phyloP scores from a whole-genome alignment of 371 early-diverging fungal species.

The Rhizomucor pusillus region DNA sequence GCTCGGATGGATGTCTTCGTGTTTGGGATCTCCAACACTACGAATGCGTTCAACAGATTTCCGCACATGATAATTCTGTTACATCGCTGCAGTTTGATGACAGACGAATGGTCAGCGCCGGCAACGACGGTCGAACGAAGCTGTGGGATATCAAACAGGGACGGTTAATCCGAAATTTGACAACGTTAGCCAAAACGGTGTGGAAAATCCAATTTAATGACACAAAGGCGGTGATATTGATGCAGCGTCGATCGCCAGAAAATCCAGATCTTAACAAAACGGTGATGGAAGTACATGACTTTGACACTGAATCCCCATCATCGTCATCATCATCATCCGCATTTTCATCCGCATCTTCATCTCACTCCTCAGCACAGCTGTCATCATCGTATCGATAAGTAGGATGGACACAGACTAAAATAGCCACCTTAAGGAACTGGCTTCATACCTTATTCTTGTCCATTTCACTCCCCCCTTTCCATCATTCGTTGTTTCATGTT shows the following conservation, averaged over 20 bases:
- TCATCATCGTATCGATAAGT: neutral
- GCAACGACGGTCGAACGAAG: slow-evolving; percentile 84
- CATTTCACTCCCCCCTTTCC: no score
- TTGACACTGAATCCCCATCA: slow-evolving; percentile 21
- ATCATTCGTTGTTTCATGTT: no score
- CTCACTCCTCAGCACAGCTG: neutral
- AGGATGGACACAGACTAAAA: slow-evolving; percentile 3
- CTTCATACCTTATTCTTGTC: no score
- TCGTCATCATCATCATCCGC: neutral
- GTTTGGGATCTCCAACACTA: slow-evolving; percentile 83
- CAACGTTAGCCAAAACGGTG: slow-evolving; percentile 55
- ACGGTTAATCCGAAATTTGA: slow-evolving; percentile 66
- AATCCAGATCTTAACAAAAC: slow-evolving; percentile 39
- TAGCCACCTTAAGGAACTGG: no score
- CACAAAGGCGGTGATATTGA: slow-evolving; percentile 59
- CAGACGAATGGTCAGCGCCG: slow-evolving; percentile 78
- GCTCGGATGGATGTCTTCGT: slow-evolving; percentile 84
- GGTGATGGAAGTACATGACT: slow-evolving; percentile 54
- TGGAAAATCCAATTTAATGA: slow-evolving; percentile 67
- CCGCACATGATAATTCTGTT: slow-evolving; percentile 81
- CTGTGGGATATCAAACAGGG: slow-evolving; percentile 84
- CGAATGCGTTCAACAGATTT: slow-evolving; percentile 67
- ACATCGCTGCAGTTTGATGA: slow-evolving; percentile 86
- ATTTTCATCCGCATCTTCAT: no score
- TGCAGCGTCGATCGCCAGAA: slow-evolving; percentile 40